These are phyloP conservation scores for Volvox carteri DNA, from an alignment of 163 green algal species.

Conservation along the genomic window DNA sequence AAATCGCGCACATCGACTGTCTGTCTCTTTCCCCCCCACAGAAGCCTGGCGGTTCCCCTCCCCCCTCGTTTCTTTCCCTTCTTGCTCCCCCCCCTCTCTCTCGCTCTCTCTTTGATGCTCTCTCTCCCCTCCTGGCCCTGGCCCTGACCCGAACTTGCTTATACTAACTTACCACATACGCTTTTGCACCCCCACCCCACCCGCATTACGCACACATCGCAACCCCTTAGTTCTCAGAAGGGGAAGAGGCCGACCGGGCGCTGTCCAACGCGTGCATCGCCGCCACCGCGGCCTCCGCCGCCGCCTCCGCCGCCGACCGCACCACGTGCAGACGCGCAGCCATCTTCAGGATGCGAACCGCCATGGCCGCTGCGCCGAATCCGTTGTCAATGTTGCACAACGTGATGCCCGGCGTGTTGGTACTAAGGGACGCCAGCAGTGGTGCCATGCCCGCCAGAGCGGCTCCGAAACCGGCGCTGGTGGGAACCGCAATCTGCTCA, in stretches of 20 bases:
- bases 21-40: too few species aligned
- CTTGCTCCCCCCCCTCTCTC: background rate
- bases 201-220: too few species aligned
- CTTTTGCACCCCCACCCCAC: background rate
- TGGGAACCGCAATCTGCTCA: slow-evolving; percentile 81
- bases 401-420: slow-evolving; percentile 78
- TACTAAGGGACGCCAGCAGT: slow-evolving; percentile 78
- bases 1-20: background rate
- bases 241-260: too few species aligned
- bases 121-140: background rate
- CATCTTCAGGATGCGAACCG: slow-evolving; percentile 79
- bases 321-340: slow-evolving; percentile 49
- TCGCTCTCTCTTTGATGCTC: background rate
- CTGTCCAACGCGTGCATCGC: background rate
- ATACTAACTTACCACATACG: background rate
- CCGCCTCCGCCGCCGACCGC: slow-evolving; percentile 38
- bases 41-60: too few species aligned
- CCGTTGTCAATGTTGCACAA: slow-evolving; percentile 93
- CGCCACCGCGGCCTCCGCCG: slow-evolving; percentile 1
- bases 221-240: too few species aligned
- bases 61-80: too few species aligned
- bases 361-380: slow-evolving; percentile 83
- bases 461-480: slow-evolving; percentile 82
- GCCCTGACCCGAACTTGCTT: background rate
- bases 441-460: slow-evolving; percentile 77